Evolutionary conservation across 495 filamentous ascomycete species (phyloP).

Genomic region (Penicillium crystallinum): DNA sequence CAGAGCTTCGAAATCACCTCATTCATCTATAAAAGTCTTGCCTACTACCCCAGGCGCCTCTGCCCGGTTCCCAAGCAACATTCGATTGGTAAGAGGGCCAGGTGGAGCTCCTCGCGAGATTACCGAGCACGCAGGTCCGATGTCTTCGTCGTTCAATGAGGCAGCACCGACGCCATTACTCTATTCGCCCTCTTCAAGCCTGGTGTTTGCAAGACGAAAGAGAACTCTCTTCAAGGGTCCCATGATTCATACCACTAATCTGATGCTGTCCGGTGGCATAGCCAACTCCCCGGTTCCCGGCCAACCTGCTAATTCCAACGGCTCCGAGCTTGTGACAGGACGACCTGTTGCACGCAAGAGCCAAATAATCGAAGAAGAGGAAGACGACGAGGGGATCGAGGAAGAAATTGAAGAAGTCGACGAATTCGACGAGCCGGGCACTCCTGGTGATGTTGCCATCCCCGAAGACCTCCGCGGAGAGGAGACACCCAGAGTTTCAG

Average conservation of each 20-base stretch:
- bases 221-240: constrained; percentile 87
- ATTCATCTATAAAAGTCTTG: constrained; percentile 87
- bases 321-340: constrained; percentile 47
- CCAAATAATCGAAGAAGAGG: constrained; percentile 80
- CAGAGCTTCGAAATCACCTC: constrained; percentile 65
- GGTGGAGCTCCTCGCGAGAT: constrained; percentile 27
- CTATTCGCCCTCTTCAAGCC: constrained; percentile 53
- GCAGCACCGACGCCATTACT: constrained; percentile 33
- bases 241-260: constrained; percentile 53
- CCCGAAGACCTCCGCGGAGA: constrained; percentile 7
- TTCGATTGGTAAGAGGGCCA: constrained; percentile 70
- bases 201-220: constrained; percentile 89
- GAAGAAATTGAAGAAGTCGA: constrained; percentile 70
- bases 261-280: constrained; percentile 32
- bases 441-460: constrained; percentile 18
- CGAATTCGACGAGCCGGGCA: constrained; percentile 51
- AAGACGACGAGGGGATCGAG: constrained; percentile 64
- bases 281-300: constrained; percentile 36
- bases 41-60: constrained; percentile 81
- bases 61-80: constrained; percentile 74
- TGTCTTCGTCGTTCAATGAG: constrained; percentile 37
- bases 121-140: constrained; percentile 20
- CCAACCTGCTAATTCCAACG: constrained; percentile 40
- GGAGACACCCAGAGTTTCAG: constrained; percentile 9
- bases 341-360: constrained; percentile 55